Base-by-base conservation (phyloP, 75 land plant species). In the Cupressus sempervirens region DNA sequence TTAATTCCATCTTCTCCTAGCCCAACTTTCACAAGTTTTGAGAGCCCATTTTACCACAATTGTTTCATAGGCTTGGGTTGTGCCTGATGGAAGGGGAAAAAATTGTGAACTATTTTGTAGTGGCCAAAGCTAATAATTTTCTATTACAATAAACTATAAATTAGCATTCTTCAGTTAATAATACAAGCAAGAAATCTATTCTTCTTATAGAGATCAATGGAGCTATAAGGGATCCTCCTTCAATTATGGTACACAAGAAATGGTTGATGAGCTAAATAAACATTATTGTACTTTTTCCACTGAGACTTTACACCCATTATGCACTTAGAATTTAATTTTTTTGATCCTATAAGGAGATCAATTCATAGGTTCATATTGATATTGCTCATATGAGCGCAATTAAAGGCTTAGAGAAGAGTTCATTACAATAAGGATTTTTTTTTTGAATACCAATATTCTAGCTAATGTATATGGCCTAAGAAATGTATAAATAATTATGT, bases 131-230 rank as follows among this genome's bases (percentile, higher is more conserved):
- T 7, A 18, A 76, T 43, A 36, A 23, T 20, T 76, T 30, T 15
- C 23, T 79, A 79, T 79, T 40, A 14, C 45, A 79, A 50, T 45
- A 45, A 23, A 38, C n/a, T 79, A 50, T 79, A 79, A 79, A 79
- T 23, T n/a, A 79, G 52, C 3, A 79, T 79, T 79, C 48, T 45
- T 45, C 30, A 43, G 26, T 79, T 45, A 79, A 79, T 79, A 79
- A 43, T 30, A 79, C 40, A 38, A 38, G 14, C n/a, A 41, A 43
- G 81, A 16, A 41, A 41, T 79, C 12, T 8, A n/a, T 45, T 45
- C 50, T 43, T 79, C 43, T 10, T 20, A 45, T 45, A 5, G 46
- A 77, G 46, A 1, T 77, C 50, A 77, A 32, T 79, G 81, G 26
- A 76, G 52, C 29, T 48, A 79, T 45, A n/a, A 10, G 35, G 53